A percentile compares a stretch with the other conserved stretches of the same genome.
phyloP scores from a whole-genome alignment of 2,329 filamentous ascomycete genomes.

The Pyricularia sp. region DNA sequence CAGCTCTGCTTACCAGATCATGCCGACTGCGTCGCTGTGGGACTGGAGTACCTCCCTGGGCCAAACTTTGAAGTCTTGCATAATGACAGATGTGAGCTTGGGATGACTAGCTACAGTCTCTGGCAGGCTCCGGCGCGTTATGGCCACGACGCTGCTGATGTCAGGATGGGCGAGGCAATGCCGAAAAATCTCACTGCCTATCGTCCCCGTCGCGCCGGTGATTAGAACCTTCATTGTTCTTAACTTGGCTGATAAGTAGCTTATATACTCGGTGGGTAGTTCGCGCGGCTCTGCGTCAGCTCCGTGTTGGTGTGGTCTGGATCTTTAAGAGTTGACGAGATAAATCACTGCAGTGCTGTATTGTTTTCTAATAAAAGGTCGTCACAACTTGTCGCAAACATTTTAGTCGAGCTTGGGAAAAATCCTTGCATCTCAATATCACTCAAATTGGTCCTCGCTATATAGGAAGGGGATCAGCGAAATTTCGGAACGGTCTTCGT shows the following conservation, averaged over 20 bases:
- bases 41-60: background rate
- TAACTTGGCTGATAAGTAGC: background rate
- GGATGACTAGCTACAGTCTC: background rate
- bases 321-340: too few relatives aligned
- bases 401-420: too few relatives aligned
- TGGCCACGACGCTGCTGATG: background rate
- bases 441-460: background rate
- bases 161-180: background rate
- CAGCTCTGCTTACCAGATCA: conserved; percentile 1
- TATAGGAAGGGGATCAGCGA: background rate
- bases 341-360: background rate
- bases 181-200: conserved; percentile 15
- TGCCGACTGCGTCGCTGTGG: background rate
- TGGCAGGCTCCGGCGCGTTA: background rate
- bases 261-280: background rate
- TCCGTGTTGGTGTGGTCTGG: background rate
- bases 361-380: background rate
- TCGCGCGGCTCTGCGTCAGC: background rate
- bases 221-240: background rate
- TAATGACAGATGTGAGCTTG: background rate
- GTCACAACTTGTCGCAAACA: background rate
- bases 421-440: too few relatives aligned
- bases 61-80: conserved; percentile 3
- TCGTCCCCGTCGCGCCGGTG: conserved; percentile 17
- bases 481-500: background rate